Evolutionary conservation across 805 yeast genomes (phyloP), one percentile per base, ranked within the genome.

Genomic region (Candida corydali): DNA sequence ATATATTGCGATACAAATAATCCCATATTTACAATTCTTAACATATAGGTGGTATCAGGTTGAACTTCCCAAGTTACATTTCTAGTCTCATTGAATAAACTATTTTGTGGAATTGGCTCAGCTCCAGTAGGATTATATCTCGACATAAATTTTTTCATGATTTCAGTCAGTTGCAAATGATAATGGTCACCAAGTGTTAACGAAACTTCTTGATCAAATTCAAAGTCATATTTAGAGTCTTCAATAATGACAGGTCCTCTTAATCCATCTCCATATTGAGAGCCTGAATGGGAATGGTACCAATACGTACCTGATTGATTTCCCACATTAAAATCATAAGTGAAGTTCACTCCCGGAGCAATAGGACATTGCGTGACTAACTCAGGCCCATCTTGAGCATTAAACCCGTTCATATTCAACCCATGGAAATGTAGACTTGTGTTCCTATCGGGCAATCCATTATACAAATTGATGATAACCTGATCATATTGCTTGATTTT

Each of bases 51-150:
- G 26, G 78, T 87, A 63, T 79, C 78, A 6, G 98, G 95, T 65
- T 85, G 55, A 38, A 91, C 94, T 7, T 63, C 46, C 83, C 87
- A 78, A n/a, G 89, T 76, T 53, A 75, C 67, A 61, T 84, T 82
- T 52, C 70, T 75, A 9, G 95, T 81, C 55, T 88, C 87, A 65
- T 91, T 91, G 59, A 88, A 69, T 50, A 93, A 72, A 49, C 84
- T 61, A 56, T 74, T 69, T 47, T 85, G 83, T 7, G 98, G 98
- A 49, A 93, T 80, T 35, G 98, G 98, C 66, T 93, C 98, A 29
- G 98, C 96, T 54, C 98, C 98, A 8, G 96, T 86, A 41, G 98
- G 98, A 63, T 93, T 93, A 68, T 71, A 80, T 44, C 80, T 57
- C 46, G 65, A 76, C 69, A 88, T 55, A 66, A 93, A 89, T 25